phyloP scores from a whole-genome alignment of 2,329 filamentous ascomycete genomes.

The Alternaria triticina region DNA sequence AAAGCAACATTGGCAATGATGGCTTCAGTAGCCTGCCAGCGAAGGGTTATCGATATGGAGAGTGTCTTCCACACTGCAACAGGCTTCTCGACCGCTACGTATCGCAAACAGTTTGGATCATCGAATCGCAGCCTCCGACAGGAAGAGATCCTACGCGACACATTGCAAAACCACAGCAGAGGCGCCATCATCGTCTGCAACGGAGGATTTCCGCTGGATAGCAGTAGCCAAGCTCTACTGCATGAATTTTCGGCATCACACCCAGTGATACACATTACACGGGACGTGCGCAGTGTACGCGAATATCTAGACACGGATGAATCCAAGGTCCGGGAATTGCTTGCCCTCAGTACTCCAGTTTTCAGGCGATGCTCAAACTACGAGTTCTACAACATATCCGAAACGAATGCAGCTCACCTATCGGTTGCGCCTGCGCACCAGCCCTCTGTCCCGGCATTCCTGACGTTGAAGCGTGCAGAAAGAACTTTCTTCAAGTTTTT shows the following conservation, averaged over 20 bases:
- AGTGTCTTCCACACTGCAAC: slow-evolving; percentile 69
- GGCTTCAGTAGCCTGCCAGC: slow-evolving; percentile 71
- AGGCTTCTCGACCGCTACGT: slow-evolving; percentile 66
- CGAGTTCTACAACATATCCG: slow-evolving; percentile 78
- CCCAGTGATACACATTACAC: slow-evolving; percentile 74
- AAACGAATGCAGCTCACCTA: slow-evolving; percentile 47
- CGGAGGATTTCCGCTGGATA: slow-evolving; percentile 68
- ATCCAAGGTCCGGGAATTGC: slow-evolving; percentile 63
- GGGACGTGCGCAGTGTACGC: slow-evolving; percentile 69
- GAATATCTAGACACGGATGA: slow-evolving; percentile 63
- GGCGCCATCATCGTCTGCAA: slow-evolving; percentile 74
- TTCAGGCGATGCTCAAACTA: slow-evolving; percentile 73
- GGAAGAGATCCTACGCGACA: slow-evolving; percentile 65
- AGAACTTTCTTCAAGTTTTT: slow-evolving; percentile 73
- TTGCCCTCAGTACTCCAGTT: slow-evolving; percentile 63
- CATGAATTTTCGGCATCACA: slow-evolving; percentile 68
- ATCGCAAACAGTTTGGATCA: slow-evolving; percentile 68
- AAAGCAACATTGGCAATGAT: slow-evolving; percentile 79
- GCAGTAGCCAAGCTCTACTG: slow-evolving; percentile 64
- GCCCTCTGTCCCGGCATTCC: slow-evolving; percentile 61
- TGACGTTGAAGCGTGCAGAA: slow-evolving; percentile 72
- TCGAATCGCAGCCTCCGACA: slow-evolving; percentile 68
- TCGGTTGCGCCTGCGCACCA: slow-evolving; percentile 35
- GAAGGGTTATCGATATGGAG: slow-evolving; percentile 72
- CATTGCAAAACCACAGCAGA: slow-evolving; percentile 63